Conservation (phyloP, 805 yeast genomes). For the Sporopachydermia lactativora region DNA sequence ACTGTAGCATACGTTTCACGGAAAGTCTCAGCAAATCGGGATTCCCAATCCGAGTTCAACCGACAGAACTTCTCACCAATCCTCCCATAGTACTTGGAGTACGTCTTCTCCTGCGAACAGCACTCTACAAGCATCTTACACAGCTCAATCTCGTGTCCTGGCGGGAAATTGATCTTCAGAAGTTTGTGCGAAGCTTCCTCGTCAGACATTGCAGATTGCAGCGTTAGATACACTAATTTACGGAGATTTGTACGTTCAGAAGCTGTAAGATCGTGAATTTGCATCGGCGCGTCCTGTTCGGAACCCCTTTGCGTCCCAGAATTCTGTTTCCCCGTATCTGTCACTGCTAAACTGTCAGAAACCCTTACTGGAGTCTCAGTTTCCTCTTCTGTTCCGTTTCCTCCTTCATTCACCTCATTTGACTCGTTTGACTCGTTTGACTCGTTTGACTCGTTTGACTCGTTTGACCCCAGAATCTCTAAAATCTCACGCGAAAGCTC, state of each 20-base stretch:
- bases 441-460: conserved; percentile 12
- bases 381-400: conserved; percentile 11
- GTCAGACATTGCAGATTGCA: conserved; percentile 82
- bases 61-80: conserved; percentile 53
- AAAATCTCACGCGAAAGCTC: conserved; percentile 29
- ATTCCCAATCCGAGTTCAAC: conserved; percentile 40
- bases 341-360: conserved; percentile 4
- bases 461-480: conserved; percentile 16
- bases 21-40: conserved; percentile 39
- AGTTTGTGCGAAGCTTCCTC: conserved; percentile 91
- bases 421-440: conserved; percentile 15
- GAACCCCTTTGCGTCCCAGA: background rate
- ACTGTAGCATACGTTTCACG: conserved; percentile 37
- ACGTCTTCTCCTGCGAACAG: conserved; percentile 76
- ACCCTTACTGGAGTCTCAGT: too few relatives aligned
- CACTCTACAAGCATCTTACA: conserved; percentile 66
- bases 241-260: conserved; percentile 48
- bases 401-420: conserved; percentile 9
- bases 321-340: conserved; percentile 5
- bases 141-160: conserved; percentile 35
- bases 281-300: conserved; percentile 7
- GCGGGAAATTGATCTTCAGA: conserved; percentile 28
- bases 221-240: conserved; percentile 63
- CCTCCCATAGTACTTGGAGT: conserved; percentile 73
- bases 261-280: conserved; percentile 56